Evolutionary conservation across 2,329 filamentous ascomycete genomes (phyloP), one percentile per base, ranked within the genome.

Genomic region (Metarhizium brunneum): DNA sequence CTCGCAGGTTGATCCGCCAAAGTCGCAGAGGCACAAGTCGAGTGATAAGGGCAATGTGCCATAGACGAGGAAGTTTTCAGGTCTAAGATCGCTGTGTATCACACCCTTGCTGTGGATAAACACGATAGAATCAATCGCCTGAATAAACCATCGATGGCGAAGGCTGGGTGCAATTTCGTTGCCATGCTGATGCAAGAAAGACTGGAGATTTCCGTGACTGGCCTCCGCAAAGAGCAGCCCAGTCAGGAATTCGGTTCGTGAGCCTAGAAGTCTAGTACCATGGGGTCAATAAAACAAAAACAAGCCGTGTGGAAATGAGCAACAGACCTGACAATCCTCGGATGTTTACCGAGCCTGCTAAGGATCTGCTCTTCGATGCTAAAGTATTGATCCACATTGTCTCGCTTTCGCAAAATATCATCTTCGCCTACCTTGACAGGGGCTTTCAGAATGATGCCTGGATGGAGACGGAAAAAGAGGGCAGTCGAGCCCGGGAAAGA

Each of bases 21-120:
- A 70, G 58, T 69, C 68, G 58, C 63, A 68, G 36, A 71, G 64
- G 56, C 60, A 64, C 43, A 71, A 54, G 58, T 70, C 63, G 16
- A 58, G 35, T 14, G 52, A 50, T 35, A 16, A n/a, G n/a, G 50
- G 45, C 42, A 40, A 49, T 43, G 50, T 57, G 10, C 63, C 59
- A 55, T 71, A 61, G 25, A 71, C 59, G 36, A 71, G 62, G 52
- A 67, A 66, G 54, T 70, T 68, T 4, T 66, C 60, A 18, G 66
- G 66, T 45, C 64, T 65, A 36, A 70, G 60, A 61, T 71, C 66
- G 45, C 62, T 64, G 54, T 70, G 65, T 50, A 71, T 66, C 13
- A 71, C 64, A 25, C 65, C 66, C 35, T 62, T 60, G 52, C 58
- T 50, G 54, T 70, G 65, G 32, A 69, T 63, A 55, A 63, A 68